Conservation (phyloP, 2,329 filamentous ascomycete species). For the Orbilia brochopaga region DNA sequence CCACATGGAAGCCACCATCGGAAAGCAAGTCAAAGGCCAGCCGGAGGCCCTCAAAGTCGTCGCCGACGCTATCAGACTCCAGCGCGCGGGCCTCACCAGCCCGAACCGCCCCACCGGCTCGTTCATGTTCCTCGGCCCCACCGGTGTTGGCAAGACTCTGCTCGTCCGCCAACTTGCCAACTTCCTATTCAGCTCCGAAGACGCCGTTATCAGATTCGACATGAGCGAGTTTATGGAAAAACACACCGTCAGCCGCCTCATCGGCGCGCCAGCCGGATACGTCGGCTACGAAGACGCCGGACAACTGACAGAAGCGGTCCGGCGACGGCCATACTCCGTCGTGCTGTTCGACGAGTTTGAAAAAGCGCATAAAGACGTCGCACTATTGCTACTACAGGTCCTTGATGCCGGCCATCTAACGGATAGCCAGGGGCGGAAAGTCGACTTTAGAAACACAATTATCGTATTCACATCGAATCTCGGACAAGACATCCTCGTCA, state of each 20-base stretch:
- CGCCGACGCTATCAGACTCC: constrained; percentile 89
- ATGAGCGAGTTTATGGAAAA: constrained; percentile 99
- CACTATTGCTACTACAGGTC: constrained; percentile 86
- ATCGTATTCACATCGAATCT: constrained; percentile 96
- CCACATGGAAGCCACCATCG: constrained; percentile 89
- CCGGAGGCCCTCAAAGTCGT: constrained; percentile 92
- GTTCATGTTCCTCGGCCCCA: constrained; percentile 97
- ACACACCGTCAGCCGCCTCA: constrained; percentile 90
- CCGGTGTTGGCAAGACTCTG: constrained; percentile 95
- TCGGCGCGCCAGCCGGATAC: constrained; percentile 91
- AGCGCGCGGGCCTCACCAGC: constrained; percentile 86
- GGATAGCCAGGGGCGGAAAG: constrained; percentile 92
- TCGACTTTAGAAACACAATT: constrained; percentile 95
- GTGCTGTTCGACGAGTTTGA: constrained; percentile 97
- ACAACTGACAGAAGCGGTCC: constrained; percentile 91
- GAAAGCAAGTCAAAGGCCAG: constrained; percentile 84
- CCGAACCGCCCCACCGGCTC: constrained; percentile 90
- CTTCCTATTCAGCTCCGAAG: constrained; percentile 91
- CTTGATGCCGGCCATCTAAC: constrained; percentile 96
- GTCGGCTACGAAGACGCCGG: constrained; percentile 97
- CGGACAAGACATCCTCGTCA: constrained; percentile 87
- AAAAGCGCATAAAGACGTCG: constrained; percentile 95
- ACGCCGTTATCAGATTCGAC: constrained; percentile 90
- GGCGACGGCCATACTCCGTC: constrained; percentile 92
- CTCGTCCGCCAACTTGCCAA: constrained; percentile 93